Base-by-base conservation (phyloP, 768 basidiomycete species). In the Candolleomyces efflorescens region DNA sequence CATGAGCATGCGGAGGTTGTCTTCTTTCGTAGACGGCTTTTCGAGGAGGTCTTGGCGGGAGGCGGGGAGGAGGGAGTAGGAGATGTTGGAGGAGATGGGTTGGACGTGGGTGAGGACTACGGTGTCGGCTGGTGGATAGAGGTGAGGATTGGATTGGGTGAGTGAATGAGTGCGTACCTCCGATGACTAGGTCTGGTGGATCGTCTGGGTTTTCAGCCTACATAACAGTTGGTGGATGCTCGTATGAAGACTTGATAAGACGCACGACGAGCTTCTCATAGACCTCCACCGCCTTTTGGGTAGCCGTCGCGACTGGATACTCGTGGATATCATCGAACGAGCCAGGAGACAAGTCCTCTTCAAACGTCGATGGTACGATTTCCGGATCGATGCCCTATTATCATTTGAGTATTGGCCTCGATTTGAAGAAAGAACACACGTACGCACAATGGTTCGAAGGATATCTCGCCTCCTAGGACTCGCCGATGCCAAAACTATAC, bases 381-480 rank as follows among this genome's bases (percentile, higher is more conserved):
- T 78, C 75, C 3, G 77, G 76, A 55, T 67, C 71, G 6, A 78
- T 38, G 26, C 77, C 77, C 77, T 78, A 58, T 53, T 47, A 27
- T 51, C 51, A 38, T 27, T 46, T 36, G 49, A 15, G 11, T 27
- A 36, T 18, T 50, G 17, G n/a, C 27, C 27, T 27, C 3, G 27
- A 3, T 27, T 9, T 9, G 27, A 27, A 27, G 27, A 27, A 27
- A 3, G 27, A 27, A 27, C 27, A 27, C 43, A 53, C 52, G 37
- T 59, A 81, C 88, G 67, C 70, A 94, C 93, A 64, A 89, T 82
- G 5, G 81, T 86, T 54, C 77, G 79, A 20, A 98, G 81, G 59
- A 96, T 92, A 55, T 94, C 92, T 66, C 82, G 85, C 65, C 94
- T 78, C 62, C 94, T 80, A 1, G 93, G 91, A 63, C 92, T 94